A percentile compares a stretch with the other conserved stretches of the same genome.
Evolutionary conservation across 768 basidiomycete species (phyloP).

Genomic region (Leccinum obscurum): DNA sequence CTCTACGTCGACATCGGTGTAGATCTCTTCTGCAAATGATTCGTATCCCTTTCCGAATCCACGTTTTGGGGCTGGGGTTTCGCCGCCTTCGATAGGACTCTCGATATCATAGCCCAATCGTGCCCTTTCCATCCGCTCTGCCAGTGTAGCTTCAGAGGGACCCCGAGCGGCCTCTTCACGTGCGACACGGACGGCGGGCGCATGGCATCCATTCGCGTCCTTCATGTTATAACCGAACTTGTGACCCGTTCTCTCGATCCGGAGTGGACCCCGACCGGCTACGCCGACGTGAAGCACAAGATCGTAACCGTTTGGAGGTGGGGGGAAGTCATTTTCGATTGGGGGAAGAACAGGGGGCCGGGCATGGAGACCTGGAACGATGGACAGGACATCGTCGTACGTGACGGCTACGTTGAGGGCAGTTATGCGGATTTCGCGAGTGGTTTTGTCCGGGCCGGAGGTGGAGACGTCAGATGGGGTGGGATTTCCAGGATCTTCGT

Average conservation of each 20-base stretch:
- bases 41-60: conserved; percentile 40
- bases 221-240: conserved; percentile 70
- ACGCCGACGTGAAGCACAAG: conserved; percentile 73
- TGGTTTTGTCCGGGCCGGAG: conserved; percentile 12
- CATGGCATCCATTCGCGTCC: conserved; percentile 58
- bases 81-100: conserved; percentile 26
- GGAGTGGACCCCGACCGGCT: conserved; percentile 59
- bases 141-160: conserved; percentile 25
- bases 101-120: conserved; percentile 32
- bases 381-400: conserved; percentile 56
- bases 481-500: conserved; percentile 17
- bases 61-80: conserved; percentile 33
- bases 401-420: conserved; percentile 56
- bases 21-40: conserved; percentile 35
- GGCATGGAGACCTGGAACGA: conserved; percentile 59
- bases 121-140: conserved; percentile 30
- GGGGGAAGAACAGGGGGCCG: conserved; percentile 52
- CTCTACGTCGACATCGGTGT: conserved; percentile 37
- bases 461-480: neutral
- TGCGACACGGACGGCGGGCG: conserved; percentile 41
- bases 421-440: conserved; percentile 58
- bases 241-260: conserved; percentile 66
- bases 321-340: conserved; percentile 38
- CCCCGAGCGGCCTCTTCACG: conserved; percentile 25
- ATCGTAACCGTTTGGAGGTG: conserved; percentile 55